Evolutionary conservation across 176 grass and related monocot species (phyloP).

Genomic region (Aegilops bicornis): DNA sequence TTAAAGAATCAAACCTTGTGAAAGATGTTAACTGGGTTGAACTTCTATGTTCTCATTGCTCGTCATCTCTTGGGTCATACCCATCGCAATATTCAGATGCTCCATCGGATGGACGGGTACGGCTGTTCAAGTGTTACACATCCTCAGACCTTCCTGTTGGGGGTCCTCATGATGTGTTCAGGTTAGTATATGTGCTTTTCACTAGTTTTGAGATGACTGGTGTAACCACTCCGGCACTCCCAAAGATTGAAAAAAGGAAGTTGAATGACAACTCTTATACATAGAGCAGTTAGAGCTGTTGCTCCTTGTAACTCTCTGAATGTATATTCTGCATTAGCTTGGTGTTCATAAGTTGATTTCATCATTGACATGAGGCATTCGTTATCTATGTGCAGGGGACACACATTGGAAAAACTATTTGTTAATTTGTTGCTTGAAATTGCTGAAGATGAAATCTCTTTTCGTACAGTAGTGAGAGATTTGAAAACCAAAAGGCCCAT

Average conservation of each 20-base stretch:
- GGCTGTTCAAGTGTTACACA: constrained; percentile 85
- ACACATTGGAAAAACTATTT: constrained; percentile 71
- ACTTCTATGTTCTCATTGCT: constrained; percentile 69
- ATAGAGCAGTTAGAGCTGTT: not conserved
- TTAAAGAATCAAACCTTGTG: constrained; percentile 59
- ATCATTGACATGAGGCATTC: constrained; percentile 4
- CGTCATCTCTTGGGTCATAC: constrained; percentile 64
- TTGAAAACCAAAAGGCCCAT: constrained; percentile 63
- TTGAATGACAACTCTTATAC: not conserved
- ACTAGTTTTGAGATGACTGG: constrained; percentile 23
- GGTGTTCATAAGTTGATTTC: constrained; percentile 6
- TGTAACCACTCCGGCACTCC: not conserved
- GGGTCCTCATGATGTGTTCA: constrained; percentile 66
- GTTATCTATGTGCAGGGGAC: constrained; percentile 50
- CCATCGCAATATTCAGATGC: constrained; percentile 50
- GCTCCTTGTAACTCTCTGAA: constrained; percentile 2
- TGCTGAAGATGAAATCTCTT: constrained; percentile 93
- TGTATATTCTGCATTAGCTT: not conserved
- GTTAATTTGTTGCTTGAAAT: constrained; percentile 73
- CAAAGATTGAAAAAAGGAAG: not conserved
- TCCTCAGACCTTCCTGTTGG: constrained; percentile 49
- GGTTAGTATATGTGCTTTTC: constrained; percentile 41
- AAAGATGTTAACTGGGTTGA: constrained; percentile 71
- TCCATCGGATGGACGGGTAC: constrained; percentile 61
- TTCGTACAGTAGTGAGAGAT: constrained; percentile 80